Evolutionary conservation across 495 filamentous ascomycete genomes (phyloP).

Genomic region (Geoglossum glabrum): DNA sequence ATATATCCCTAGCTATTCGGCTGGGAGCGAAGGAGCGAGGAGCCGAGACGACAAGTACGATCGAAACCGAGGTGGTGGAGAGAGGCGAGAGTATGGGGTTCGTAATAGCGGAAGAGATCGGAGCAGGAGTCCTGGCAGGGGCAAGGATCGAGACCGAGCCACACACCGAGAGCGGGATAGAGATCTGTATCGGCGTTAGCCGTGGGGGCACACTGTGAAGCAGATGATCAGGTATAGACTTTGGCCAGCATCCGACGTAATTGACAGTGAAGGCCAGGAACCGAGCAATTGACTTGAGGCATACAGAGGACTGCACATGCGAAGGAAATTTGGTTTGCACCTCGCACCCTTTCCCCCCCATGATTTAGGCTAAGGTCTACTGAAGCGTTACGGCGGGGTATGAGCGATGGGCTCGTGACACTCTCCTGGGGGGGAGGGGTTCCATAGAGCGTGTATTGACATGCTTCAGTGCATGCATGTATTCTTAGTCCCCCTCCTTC

Average conservation of each 20-base stretch:
- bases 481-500: no score
- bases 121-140: conserved; percentile 14
- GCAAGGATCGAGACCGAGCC: conserved; percentile 15
- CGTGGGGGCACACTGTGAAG: neutral
- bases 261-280: neutral
- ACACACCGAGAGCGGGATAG: conserved; percentile 16
- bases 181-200: conserved; percentile 4
- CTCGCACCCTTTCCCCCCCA: no score
- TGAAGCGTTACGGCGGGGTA: no score
- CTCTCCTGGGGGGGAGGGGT: no score
- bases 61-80: conserved; percentile 1
- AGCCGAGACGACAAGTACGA: conserved; percentile 1
- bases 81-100: neutral
- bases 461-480: no score
- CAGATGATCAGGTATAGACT: neutral
- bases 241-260: neutral
- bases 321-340: no score
- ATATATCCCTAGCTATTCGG: conserved; percentile 5
- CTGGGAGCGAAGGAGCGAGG: neutral
- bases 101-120: conserved; percentile 9
- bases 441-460: no score
- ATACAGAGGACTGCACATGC: neutral
- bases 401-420: no score
- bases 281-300: neutral
- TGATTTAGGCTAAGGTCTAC: no score